phyloP scores from a whole-genome alignment of 2,329 filamentous ascomycete genomes.

The Neopestalotiopsis sp. region DNA sequence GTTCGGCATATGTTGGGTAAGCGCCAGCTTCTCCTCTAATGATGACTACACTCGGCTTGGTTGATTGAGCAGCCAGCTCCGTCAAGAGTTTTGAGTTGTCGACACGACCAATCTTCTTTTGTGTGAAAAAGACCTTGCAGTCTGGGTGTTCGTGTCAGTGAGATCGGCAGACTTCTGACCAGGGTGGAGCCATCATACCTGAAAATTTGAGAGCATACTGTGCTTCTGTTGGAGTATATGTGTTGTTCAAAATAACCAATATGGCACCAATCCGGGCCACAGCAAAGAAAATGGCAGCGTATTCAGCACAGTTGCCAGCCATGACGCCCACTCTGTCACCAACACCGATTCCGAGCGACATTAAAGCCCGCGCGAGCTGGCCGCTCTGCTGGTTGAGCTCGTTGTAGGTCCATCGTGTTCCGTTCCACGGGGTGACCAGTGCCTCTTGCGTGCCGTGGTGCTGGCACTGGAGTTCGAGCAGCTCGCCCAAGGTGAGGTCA shows the following conservation, averaged over 20 bases:
- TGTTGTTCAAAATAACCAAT: constrained; percentile 82
- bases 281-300: constrained; percentile 77
- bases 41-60: constrained; percentile 61
- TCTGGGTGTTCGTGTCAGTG: constrained; percentile 45
- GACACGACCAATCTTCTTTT: constrained; percentile 68
- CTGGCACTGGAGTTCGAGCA: constrained; percentile 73
- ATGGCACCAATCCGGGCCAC: constrained; percentile 71
- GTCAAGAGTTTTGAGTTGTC: constrained; percentile 66
- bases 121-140: constrained; percentile 77
- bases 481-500: constrained; percentile 73
- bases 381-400: constrained; percentile 68
- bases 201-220: constrained; percentile 75
- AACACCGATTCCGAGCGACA: constrained; percentile 69
- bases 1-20: constrained; percentile 65
- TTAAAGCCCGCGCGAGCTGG: constrained; percentile 67
- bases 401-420: constrained; percentile 74
- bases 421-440: constrained; percentile 78
- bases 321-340: constrained; percentile 78
- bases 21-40: constrained; percentile 59
- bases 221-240: constrained; percentile 76
- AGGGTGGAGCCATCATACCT: constrained; percentile 50
- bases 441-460: constrained; percentile 71
- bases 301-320: constrained; percentile 82
- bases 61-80: constrained; percentile 53
- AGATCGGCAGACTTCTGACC: constrained; percentile 6